phyloP scores from a whole-genome alignment of 495 filamentous ascomycete genomes.

The Lasiosphaeria miniovina region DNA sequence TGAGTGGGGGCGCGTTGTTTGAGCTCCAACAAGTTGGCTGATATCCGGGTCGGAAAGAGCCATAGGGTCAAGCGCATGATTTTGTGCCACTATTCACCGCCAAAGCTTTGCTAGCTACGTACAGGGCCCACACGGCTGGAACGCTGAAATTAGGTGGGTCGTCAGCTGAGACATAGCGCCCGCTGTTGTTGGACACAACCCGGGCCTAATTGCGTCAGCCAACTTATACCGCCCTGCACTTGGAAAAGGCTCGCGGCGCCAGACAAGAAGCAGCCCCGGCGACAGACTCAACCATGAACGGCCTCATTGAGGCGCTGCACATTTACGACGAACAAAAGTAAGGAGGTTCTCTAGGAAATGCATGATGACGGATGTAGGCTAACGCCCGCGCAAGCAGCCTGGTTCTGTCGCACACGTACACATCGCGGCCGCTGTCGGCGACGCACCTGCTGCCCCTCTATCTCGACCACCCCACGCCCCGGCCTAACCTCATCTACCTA shows the following conservation, averaged over 20 bases:
- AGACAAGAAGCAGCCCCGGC: conserved; percentile 1
- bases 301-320: conserved; percentile 91
- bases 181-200: too few species aligned
- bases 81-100: too few species aligned
- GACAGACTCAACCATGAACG: conserved; percentile 56
- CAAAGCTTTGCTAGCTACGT: too few species aligned
- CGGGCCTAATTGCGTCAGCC: conserved; percentile 29
- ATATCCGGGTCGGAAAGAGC: too few species aligned
- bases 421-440: conserved; percentile 75
- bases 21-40: too few species aligned
- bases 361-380: background rate
- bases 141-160: too few species aligned
- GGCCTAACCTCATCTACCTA: conserved; percentile 82
- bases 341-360: conserved; percentile 10
- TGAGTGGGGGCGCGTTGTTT: too few species aligned
- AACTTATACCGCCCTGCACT: background rate
- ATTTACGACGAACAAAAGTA: conserved; percentile 93
- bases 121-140: too few species aligned
- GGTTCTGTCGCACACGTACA: conserved; percentile 56
- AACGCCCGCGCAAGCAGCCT: conserved; percentile 27
- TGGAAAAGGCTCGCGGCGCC: background rate
- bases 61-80: too few species aligned
- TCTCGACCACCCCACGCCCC: conserved; percentile 75
- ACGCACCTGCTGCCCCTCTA: conserved; percentile 77
- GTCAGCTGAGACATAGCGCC: too few species aligned